Conservation (phyloP, 441 rosid genomes). For the Adansonia madagascariensis region DNA sequence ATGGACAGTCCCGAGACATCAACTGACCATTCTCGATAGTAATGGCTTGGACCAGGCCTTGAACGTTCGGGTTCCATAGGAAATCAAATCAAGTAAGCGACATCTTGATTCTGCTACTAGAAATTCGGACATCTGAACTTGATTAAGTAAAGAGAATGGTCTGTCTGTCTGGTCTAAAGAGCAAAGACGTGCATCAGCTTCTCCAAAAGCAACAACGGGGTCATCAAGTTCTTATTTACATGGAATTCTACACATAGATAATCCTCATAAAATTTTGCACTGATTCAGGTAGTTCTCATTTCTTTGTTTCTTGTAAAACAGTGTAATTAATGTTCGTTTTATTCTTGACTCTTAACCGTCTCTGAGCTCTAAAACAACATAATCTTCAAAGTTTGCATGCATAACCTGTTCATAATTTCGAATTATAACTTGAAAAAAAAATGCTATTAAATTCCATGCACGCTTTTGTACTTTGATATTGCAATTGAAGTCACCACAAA, state of each 20-base stretch:
- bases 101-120: constrained; percentile 23
- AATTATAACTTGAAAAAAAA: too few species aligned
- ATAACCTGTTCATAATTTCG: too few species aligned
- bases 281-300: background rate
- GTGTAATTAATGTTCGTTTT: background rate
- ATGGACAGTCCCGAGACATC: constrained; percentile 20
- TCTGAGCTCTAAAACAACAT: background rate
- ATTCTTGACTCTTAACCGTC: background rate
- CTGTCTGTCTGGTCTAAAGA: background rate
- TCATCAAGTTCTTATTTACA: background rate
- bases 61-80: constrained; percentile 26
- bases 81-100: constrained; percentile 25
- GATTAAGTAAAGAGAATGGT: background rate
- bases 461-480: too few species aligned
- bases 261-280: background rate
- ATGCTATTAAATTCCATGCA: too few species aligned
- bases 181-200: background rate
- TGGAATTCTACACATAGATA: background rate
- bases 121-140: constrained; percentile 23
- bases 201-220: background rate
- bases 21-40: constrained; percentile 31
- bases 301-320: background rate
- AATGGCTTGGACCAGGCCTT: constrained; percentile 34
- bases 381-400: background rate
- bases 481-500: too few species aligned